A percentile compares a stretch with the other conserved stretches of the same genome.
These are phyloP conservation scores for Lactarius deliciosus DNA, from an alignment of 768 basidiomycete species.

Conservation along the genomic window DNA sequence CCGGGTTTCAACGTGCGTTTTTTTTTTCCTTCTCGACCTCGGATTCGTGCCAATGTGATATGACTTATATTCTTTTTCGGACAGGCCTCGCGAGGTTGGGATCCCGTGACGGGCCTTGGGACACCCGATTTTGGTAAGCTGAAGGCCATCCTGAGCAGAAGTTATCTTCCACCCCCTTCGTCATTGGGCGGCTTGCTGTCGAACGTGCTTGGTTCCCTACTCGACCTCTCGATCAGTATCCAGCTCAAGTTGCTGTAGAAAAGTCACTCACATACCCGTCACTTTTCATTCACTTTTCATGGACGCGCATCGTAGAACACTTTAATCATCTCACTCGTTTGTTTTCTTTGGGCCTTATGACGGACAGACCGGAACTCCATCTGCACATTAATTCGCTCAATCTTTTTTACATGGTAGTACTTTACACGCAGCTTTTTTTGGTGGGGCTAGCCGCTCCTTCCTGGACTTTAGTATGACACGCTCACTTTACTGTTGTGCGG, in stretches of 20 bases:
- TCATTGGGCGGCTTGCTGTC: background rate
- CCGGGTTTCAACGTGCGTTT: constrained; percentile 36
- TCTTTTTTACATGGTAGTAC: background rate
- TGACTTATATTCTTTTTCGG: background rate
- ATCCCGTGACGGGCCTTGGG: constrained; percentile 39
- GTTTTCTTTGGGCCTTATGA: background rate
- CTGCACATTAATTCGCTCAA: background rate
- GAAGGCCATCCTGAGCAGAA: constrained; percentile 32
- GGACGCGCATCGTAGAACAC: background rate
- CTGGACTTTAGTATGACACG: background rate
- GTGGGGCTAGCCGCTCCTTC: background rate
- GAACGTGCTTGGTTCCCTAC: background rate
- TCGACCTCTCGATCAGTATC: background rate
- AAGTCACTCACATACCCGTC: background rate
- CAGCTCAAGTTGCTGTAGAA: constrained; percentile 4
- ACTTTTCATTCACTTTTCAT: background rate
- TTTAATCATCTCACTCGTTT: background rate
- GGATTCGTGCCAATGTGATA: background rate
- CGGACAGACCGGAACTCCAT: background rate
- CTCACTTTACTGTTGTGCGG: background rate
- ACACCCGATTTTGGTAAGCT: constrained; percentile 38
- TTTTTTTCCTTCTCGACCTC: background rate
- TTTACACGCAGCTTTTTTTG: background rate
- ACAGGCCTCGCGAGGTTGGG: constrained; percentile 40
- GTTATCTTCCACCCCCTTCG: background rate